These are phyloP conservation scores for Aureobasidium melanogenum DNA, from an alignment of 2,329 filamentous ascomycete species.

Conservation along the genomic window DNA sequence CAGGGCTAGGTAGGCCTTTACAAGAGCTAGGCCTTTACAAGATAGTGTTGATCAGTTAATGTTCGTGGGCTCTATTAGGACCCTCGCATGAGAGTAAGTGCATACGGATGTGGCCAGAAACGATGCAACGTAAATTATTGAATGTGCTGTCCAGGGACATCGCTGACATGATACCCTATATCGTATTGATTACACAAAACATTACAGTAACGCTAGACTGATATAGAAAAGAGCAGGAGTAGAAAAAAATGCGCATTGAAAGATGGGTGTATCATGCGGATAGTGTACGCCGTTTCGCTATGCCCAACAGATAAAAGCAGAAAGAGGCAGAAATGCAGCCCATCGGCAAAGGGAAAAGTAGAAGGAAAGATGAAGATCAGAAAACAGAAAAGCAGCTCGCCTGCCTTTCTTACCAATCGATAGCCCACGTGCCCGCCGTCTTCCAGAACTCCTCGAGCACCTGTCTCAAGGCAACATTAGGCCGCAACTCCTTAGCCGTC, in stretches of 20 bases:
- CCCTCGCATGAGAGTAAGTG: too few relatives aligned
- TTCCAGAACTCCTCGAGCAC: constrained; percentile 80
- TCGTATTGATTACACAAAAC: too few relatives aligned
- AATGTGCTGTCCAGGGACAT: not conserved
- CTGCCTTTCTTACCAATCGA: constrained; percentile 60
- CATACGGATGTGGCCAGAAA: too few relatives aligned
- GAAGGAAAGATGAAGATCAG: not conserved
- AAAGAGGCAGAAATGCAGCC: not conserved
- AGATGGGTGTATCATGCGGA: not conserved
- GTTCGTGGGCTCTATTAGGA: too few relatives aligned
- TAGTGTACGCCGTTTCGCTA: not conserved
- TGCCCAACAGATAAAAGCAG: not conserved
- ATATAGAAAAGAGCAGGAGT: too few relatives aligned
- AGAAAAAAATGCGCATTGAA: not conserved
- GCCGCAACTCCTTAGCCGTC: constrained; percentile 58
- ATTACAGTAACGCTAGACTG: not conserved
- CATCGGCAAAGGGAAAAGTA: not conserved
- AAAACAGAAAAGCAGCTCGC: not conserved
- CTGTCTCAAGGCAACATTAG: constrained; percentile 71
- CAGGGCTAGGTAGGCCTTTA: too few relatives aligned
- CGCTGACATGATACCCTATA: too few relatives aligned
- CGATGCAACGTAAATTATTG: too few relatives aligned
- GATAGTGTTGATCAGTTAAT: too few relatives aligned
- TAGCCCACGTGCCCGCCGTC: constrained; percentile 76
- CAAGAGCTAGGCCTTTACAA: too few relatives aligned